Conservation (phyloP, 306 rosid genomes). For the Prosopis cineraria region DNA sequence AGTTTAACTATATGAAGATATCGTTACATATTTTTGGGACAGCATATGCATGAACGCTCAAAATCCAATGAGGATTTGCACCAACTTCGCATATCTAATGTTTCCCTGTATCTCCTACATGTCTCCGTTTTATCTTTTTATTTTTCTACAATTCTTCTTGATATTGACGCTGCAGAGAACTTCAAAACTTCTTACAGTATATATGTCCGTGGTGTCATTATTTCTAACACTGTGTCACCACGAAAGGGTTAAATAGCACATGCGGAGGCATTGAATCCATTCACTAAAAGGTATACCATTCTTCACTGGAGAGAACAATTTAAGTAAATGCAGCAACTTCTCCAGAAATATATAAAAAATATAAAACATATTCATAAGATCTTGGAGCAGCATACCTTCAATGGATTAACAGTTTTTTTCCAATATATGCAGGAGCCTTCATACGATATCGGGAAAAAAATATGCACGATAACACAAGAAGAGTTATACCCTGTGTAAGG, state of each 20-base stretch:
- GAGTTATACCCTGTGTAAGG: slow-evolving; percentile 67
- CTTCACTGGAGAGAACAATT: background rate
- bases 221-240: background rate
- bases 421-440: slow-evolving; percentile 75
- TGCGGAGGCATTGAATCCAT: slow-evolving; percentile 1
- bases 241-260: background rate
- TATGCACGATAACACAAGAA: slow-evolving; percentile 64
- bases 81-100: slow-evolving; percentile 4
- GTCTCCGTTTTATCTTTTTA: background rate
- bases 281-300: background rate
- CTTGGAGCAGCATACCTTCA: slow-evolving; percentile 65
- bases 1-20: background rate
- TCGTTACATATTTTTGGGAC: background rate
- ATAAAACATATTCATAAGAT: slow-evolving; percentile 23
- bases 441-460: slow-evolving; percentile 71
- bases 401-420: slow-evolving; percentile 56
- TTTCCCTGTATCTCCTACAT: background rate
- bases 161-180: background rate
- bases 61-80: background rate
- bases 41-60: background rate
- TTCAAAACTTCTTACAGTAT: slow-evolving; percentile 8
- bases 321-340: slow-evolving; percentile 3
- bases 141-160: slow-evolving; percentile 12
- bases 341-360: background rate
- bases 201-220: background rate